A percentile compares a stretch with the other conserved stretches of the same genome.
These are phyloP conservation scores for Colletotrichum truncatum DNA, from an alignment of 2,329 filamentous ascomycete genomes.

Conservation along the genomic window DNA sequence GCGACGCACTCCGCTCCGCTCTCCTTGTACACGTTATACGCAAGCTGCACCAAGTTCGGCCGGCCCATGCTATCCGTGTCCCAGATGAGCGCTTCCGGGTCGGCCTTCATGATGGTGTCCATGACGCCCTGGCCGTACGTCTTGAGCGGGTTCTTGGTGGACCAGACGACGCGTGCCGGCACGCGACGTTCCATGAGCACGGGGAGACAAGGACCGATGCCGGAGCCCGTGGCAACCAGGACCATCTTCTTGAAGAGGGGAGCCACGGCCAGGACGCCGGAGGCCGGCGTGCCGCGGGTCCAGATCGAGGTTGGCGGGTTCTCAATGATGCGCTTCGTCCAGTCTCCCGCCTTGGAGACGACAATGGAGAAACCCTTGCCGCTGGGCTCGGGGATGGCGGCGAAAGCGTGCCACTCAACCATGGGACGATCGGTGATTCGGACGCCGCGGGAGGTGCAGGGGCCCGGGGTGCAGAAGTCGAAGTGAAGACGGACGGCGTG, in stretches of 20 bases:
- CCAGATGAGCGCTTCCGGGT: constrained; percentile 72
- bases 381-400: constrained; percentile 70
- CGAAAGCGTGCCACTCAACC: constrained; percentile 80
- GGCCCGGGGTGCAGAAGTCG: constrained; percentile 64
- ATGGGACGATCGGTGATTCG: constrained; percentile 71
- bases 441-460: constrained; percentile 45
- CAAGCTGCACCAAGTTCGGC: constrained; percentile 61
- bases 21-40: constrained; percentile 62
- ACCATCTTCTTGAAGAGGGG: constrained; percentile 72
- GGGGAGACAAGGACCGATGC: constrained; percentile 75
- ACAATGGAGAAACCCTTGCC: constrained; percentile 71
- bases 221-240: constrained; percentile 76
- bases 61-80: constrained; percentile 70
- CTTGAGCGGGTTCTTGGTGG: constrained; percentile 66
- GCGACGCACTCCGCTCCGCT: constrained; percentile 75
- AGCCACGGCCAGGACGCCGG: constrained; percentile 74
- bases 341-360: constrained; percentile 79
- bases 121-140: constrained; percentile 71
- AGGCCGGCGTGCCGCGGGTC: constrained; percentile 73
- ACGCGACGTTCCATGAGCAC: constrained; percentile 60
- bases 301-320: constrained; percentile 70
- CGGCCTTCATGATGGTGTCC: constrained; percentile 63
- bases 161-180: constrained; percentile 73
- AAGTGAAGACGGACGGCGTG: constrained; percentile 82
- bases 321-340: constrained; percentile 72